Evolutionary conservation across 768 basidiomycete genomes (phyloP).

Genomic region (Mycena crocata): DNA sequence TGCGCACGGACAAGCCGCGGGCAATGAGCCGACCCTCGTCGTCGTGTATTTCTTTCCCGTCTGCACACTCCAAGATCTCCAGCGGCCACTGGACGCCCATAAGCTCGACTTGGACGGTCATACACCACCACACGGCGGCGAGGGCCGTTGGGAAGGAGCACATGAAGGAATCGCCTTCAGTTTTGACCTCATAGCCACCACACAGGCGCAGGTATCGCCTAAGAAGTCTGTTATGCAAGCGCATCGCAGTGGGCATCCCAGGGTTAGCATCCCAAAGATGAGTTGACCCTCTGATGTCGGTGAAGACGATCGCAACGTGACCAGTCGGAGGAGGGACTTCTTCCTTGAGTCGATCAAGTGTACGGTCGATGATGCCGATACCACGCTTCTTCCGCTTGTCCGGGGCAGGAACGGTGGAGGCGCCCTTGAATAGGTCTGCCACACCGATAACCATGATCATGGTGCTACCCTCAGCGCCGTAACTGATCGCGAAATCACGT

Average conservation of each 20-base stretch:
- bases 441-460: conserved; percentile 99
- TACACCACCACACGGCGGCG: conserved; percentile 89
- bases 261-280: conserved; percentile 96
- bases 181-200: conserved; percentile 99
- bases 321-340: conserved; percentile 90
- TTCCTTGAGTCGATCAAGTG: conserved; percentile 71
- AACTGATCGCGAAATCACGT: conserved; percentile 95
- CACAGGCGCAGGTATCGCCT: conserved; percentile 88
- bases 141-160: conserved; percentile 94
- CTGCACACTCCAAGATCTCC: conserved; percentile 93
- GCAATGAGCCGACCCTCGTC: conserved; percentile 74
- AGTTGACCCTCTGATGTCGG: conserved; percentile 97
- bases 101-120: conserved; percentile 87
- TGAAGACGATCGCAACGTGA: conserved; percentile 93
- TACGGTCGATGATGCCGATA: conserved; percentile 64
- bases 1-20: conserved; percentile 92
- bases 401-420: conserved; percentile 26
- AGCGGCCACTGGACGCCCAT: conserved; percentile 89
- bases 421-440: conserved; percentile 75
- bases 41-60: conserved; percentile 85
- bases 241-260: conserved; percentile 95
- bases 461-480: conserved; percentile 91
- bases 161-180: conserved; percentile 99
- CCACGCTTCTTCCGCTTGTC: conserved; percentile 48
- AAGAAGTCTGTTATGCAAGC: conserved; percentile 87